Evolutionary conservation across 331 rosid genomes (phyloP), one percentile per base, ranked within the genome.

Genomic region (Acacia concinna): DNA sequence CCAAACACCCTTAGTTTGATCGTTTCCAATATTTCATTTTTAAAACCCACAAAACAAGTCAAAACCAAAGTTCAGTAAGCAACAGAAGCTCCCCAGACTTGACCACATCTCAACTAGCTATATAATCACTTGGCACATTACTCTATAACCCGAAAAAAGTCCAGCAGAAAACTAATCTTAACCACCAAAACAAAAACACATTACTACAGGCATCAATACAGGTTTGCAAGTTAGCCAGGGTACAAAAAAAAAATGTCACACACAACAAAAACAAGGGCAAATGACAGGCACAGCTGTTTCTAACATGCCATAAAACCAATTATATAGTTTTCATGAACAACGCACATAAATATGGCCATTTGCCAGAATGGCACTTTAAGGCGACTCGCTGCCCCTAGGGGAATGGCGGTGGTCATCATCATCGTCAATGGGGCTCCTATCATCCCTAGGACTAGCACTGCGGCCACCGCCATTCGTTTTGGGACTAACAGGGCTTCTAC

Each of bases 401-500:
- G 83, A 80, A 59, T 43, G 75, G 28, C 79, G 85, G 35, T 34
- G 52, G 72, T 79, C 80, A 59, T 76, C 87, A 49, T 88, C 91
- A 11, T 85, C 89, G 0, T 85, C 88, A 14, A 83, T 47, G 38
- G 91, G 91, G 81, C 91, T 88, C 12, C 79, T 67, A 25, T 74
- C 80, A 74, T 81, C 84, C 57, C 75, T 56, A 41, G 84, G 79
- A 63, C 82, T 82, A 30, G 68, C 77, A 38, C 82, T 76, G 13
- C 10, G 84, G 74, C 84, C 66, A 3, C 64, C 76, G 0, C 88
- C 90, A 74, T 84, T 86, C 43, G 59, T 56, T 78, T 84, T 84
- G 1, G 91, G 86, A 62, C 83, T 83, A 32, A 23, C 72, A 31
- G 88, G 87, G 81, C 91, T 80, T 73, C 92, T 68, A 38, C 88